phyloP scores from a whole-genome alignment of 805 yeast genomes.

The Myxozyma monticola region DNA sequence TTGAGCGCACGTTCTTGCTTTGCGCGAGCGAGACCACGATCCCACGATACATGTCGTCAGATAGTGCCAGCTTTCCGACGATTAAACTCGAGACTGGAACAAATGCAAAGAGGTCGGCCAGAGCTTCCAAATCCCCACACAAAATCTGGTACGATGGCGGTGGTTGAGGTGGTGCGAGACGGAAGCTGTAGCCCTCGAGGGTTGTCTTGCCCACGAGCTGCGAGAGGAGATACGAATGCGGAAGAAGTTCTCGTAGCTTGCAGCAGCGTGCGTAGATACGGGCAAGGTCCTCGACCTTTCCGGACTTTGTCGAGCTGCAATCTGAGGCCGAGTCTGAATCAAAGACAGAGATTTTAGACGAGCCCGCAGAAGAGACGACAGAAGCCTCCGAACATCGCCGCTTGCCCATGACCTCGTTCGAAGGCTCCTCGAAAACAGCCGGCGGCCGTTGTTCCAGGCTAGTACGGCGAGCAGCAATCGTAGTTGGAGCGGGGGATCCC shows the following conservation, averaged over 20 bases:
- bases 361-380: neutral
- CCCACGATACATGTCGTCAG: conserved; percentile 13
- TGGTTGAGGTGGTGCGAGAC: neutral
- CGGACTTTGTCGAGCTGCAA: neutral
- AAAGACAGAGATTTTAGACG: neutral
- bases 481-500: neutral
- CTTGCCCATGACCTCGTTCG: neutral
- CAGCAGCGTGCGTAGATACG: conserved; percentile 26
- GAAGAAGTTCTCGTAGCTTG: conserved; percentile 27
- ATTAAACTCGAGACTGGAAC: conserved; percentile 12
- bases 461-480: neutral
- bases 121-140: conserved; percentile 21
- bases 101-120: conserved; percentile 27
- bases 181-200: conserved; percentile 12
- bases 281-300: conserved; percentile 9
- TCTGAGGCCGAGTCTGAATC: neutral
- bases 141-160: conserved; percentile 6
- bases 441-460: too few relatives aligned
- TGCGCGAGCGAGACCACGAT: conserved; percentile 15
- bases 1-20: neutral
- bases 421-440: too few relatives aligned
- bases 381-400: neutral
- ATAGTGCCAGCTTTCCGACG: conserved; percentile 5
- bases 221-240: conserved; percentile 6
- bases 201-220: conserved; percentile 18